Percentiles rank a stretch among this genome's conserved stretches.
These are phyloP conservation scores for Asterionellopsis glacialis DNA, from an alignment of 108 stramenopile species.

Conservation along the genomic window DNA sequence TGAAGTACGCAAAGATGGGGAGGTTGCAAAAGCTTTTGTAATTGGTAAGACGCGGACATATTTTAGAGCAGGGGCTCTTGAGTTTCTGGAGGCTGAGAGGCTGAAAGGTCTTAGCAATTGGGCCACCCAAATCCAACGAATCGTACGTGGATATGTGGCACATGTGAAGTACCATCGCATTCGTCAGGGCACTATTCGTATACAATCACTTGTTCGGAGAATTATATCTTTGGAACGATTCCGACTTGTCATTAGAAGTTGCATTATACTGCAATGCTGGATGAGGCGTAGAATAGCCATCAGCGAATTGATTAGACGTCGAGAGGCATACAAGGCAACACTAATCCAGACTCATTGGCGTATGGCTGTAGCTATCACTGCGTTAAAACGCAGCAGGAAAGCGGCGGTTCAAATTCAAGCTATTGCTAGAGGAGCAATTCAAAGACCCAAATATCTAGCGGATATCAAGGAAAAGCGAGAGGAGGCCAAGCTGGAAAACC, in stretches of 20 bases:
- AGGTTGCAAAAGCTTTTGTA: conserved; percentile 56
- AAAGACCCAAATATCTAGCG: conserved; percentile 46
- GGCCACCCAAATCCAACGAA: conserved; percentile 54
- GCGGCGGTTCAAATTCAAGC: conserved; percentile 56
- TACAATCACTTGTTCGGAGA: conserved; percentile 49
- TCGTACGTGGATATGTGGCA: conserved; percentile 34
- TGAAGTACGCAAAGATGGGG: conserved; percentile 25
- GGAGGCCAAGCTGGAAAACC: conserved; percentile 70
- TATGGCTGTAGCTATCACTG: conserved; percentile 12
- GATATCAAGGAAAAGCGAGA: conserved; percentile 45
- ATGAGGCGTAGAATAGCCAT: conserved; percentile 39
- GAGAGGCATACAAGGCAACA: conserved; percentile 41
- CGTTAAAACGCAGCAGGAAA: conserved; percentile 1
- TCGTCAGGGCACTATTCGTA: conserved; percentile 25
- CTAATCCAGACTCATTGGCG: conserved; percentile 69
- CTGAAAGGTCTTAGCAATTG: conserved; percentile 54
- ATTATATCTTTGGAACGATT: conserved; percentile 28
- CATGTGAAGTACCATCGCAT: conserved; percentile 29
- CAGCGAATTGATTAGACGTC: conserved; percentile 30
- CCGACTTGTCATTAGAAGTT: conserved; percentile 29
- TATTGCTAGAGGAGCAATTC: conserved; percentile 52
- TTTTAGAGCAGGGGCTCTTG: conserved; percentile 85
- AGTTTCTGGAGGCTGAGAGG: conserved; percentile 74
- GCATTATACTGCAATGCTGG: conserved; percentile 70
- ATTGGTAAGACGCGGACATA: conserved; percentile 83